These are phyloP conservation scores for Auriscalpium orientale DNA, from an alignment of 768 basidiomycete genomes.

Conservation along the genomic window DNA sequence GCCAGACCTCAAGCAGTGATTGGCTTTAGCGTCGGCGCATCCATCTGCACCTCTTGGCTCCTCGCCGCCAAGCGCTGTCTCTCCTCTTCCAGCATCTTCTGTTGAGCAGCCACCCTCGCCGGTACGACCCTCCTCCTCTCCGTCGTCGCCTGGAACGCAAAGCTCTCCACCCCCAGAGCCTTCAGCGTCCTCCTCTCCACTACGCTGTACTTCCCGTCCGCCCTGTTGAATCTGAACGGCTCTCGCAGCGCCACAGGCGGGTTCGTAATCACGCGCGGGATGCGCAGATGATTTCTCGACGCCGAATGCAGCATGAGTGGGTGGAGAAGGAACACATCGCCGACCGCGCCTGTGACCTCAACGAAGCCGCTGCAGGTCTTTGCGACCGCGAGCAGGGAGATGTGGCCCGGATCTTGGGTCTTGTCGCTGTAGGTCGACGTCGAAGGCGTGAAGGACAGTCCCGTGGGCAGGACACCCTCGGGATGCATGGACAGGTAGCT, in stretches of 20 bases:
- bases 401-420: slow-evolving; percentile 35
- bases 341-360: slow-evolving; percentile 51
- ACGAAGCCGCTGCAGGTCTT: slow-evolving; percentile 36
- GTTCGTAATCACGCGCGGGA: slow-evolving; percentile 57
- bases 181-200: slow-evolving; percentile 54
- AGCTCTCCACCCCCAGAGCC: slow-evolving; percentile 39
- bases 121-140: slow-evolving; percentile 43
- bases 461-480: slow-evolving; percentile 41
- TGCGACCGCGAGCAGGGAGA: slow-evolving; percentile 37
- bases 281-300: slow-evolving; percentile 48
- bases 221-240: slow-evolving; percentile 46
- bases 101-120: slow-evolving; percentile 33
- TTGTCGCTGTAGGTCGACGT: slow-evolving; percentile 29
- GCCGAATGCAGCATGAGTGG: slow-evolving; percentile 62
- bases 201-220: slow-evolving; percentile 39
- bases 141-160: slow-evolving; percentile 40
- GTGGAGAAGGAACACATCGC: slow-evolving; percentile 60
- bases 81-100: slow-evolving; percentile 44
- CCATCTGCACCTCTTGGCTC: too few species aligned
- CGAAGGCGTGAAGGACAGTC: slow-evolving; percentile 40
- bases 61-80: slow-evolving; percentile 27
- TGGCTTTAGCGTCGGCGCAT: too few species aligned
- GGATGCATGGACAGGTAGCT: slow-evolving; percentile 44
- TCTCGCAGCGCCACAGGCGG: slow-evolving; percentile 49
- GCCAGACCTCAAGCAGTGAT: too few species aligned